Evolutionary conservation across 1,284 basidiomycete species (phyloP).

Genomic region (Pascua sp.): DNA sequence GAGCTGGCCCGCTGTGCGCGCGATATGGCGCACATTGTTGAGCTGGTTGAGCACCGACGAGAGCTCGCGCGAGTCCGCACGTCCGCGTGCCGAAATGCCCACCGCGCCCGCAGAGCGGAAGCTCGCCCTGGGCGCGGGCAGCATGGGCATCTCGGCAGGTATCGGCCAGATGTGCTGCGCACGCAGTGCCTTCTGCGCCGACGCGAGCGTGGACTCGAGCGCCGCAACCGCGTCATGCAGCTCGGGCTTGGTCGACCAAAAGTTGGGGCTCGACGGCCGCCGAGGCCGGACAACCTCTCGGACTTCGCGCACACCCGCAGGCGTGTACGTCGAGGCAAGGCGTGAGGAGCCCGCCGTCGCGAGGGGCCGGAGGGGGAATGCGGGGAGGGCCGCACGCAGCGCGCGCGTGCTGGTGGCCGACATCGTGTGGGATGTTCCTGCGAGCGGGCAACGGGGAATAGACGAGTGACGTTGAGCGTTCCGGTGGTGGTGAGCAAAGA

Average conservation of each 20-base stretch:
- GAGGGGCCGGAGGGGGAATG: neutral
- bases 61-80: conserved; percentile 68
- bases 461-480: too few relatives aligned
- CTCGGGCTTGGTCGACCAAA: conserved; percentile 78
- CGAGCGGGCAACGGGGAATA: too few relatives aligned
- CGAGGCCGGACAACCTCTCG: conserved; percentile 13
- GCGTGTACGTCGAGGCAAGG: conserved; percentile 9
- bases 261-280: conserved; percentile 61
- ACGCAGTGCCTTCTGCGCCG: conserved; percentile 61
- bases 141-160: conserved; percentile 63
- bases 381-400: conserved; percentile 2
- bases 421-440: too few relatives aligned
- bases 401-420: neutral
- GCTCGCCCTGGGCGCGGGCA: conserved; percentile 57
- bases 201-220: conserved; percentile 64
- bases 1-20: conserved; percentile 60
- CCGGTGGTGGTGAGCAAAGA: too few relatives aligned
- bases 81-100: conserved; percentile 64
- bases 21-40: conserved; percentile 67
- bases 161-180: conserved; percentile 69
- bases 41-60: conserved; percentile 66
- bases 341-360: conserved; percentile 6
- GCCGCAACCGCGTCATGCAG: conserved; percentile 71
- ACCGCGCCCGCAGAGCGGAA: conserved; percentile 69
- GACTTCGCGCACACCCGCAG: neutral